Evolutionary conservation across 345 rosid species (phyloP).

Genomic region (Dimocarpus longan): DNA sequence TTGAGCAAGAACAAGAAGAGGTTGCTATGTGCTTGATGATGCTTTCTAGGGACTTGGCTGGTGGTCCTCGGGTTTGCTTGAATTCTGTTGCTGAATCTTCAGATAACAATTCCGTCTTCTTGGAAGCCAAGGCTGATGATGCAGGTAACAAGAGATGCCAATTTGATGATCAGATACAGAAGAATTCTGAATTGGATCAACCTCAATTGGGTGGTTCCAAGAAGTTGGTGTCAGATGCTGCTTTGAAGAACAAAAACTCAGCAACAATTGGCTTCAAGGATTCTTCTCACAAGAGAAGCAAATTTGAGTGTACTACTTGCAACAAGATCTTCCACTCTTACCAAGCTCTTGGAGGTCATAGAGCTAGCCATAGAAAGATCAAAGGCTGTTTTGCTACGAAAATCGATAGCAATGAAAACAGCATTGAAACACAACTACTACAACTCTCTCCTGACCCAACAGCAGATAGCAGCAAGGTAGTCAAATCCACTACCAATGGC

Average conservation of each 20-base stretch:
- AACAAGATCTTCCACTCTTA: constrained; percentile 65
- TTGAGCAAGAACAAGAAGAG: constrained; percentile 61
- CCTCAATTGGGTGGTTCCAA: neutral
- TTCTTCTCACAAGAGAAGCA: constrained; percentile 31
- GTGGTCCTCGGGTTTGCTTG: constrained; percentile 24
- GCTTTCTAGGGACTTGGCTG: constrained; percentile 57
- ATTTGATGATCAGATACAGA: constrained; percentile 15
- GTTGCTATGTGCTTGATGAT: constrained; percentile 65
- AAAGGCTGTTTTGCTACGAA: constrained; percentile 40
- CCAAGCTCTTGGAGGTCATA: constrained; percentile 93
- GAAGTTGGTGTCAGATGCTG: too few relatives aligned
- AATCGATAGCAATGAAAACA: constrained; percentile 37
- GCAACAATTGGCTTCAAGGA: constrained; percentile 12
- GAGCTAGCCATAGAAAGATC: constrained; percentile 68
- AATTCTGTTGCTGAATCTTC: constrained; percentile 47
- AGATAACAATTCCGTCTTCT: constrained; percentile 38
- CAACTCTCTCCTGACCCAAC: constrained; percentile 21
- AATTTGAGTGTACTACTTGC: constrained; percentile 71
- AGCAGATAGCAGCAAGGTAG: constrained; percentile 17
- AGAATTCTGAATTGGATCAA: constrained; percentile 21
- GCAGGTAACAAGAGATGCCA: neutral
- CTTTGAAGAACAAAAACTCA: too few relatives aligned
- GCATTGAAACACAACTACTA: constrained; percentile 28
- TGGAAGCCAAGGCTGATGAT: constrained; percentile 27
- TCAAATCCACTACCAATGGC: constrained; percentile 21